Base-by-base conservation (phyloP, 495 filamentous ascomycete genomes). In the Penicillium egyptiacum region DNA sequence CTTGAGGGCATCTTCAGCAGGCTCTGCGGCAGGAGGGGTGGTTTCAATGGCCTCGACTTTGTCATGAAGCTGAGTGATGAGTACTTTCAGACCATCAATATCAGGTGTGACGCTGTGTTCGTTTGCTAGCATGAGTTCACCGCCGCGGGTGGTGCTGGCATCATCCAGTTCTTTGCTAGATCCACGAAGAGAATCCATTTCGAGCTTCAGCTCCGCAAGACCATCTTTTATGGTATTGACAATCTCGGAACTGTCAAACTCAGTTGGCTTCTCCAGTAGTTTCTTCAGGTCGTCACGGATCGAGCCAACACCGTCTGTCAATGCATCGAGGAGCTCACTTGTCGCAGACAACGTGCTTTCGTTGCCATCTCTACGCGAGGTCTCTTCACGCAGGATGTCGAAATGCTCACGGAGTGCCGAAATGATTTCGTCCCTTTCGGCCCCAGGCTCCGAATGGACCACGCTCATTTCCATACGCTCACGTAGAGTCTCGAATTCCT, bases 141-240 rank as follows among this genome's bases (percentile, higher is more conserved):
- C 73, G 12, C 79, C 77, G 58, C 71, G 71, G 14, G 68, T 60
- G 1, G 68, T 81, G 44, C 61, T 68, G 63, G 57, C 70, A 53
- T 73, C 76, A 31, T 77, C 75, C n/a, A 57, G 28, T 11, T 72
- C 75, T 22, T 62, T 63, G 20, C 73, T 71, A 26, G 73, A 73
- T 11, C 84, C 77, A 4, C 88, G 85, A 40, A 97, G 75, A n/a
- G 76, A 76, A 40, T 92, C 89, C 55, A 96, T 86, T 31, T 96
- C 92, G 26, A 83, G 75, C 57, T 85, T 84, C 33, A 96, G 77
- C 25, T 77, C 79, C 37, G 85, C 83, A 12, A 96, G 72, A 0
- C 92, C 92, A 41, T 85, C 85, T 61, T 87, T 94, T 48, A 97
- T 79, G 2, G 90, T 88, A 51, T 96, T 90, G 5, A 96, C 79